Percentiles rank a stretch among this genome's conserved stretches.
These are phyloP conservation scores for Rhizopus sp. DNA, from an alignment of 371 early-diverging fungal species.

Conservation along the genomic window DNA sequence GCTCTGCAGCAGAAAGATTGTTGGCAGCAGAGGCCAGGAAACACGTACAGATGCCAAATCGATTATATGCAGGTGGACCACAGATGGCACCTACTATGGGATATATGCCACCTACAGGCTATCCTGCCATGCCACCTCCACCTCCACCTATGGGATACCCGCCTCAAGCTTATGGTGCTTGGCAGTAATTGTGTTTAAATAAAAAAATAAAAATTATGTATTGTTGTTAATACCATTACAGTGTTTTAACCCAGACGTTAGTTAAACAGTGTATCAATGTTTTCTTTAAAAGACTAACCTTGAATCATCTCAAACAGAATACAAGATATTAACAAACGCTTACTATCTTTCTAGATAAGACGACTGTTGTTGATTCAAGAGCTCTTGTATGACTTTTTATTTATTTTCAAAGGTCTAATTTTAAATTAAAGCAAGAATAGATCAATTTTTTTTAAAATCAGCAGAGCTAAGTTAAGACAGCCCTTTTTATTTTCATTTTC, in stretches of 20 bases:
- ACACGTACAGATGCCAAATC: constrained; percentile 69
- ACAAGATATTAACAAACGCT: no score
- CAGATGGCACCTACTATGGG: constrained; percentile 25
- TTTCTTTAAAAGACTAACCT: no score
- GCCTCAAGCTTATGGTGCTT: constrained; percentile 15
- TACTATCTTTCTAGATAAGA: no score
- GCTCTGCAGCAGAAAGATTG: constrained; percentile 95
- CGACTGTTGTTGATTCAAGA: no score
- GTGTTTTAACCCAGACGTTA: no score
- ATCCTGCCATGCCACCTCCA: constrained; percentile 21
- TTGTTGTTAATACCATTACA: background rate
- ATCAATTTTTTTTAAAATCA: no score
- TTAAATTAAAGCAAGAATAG: no score
- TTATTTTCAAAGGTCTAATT: no score
- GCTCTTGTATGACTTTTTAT: no score
- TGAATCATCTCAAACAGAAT: no score
- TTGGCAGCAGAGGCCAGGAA: constrained; percentile 92
- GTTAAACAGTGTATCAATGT: no score
- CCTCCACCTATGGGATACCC: constrained; percentile 25
- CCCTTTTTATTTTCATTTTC: background rate
- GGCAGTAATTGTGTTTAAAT: constrained; percentile 10
- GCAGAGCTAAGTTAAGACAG: no score
- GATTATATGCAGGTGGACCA: constrained; percentile 68
- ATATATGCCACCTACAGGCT: background rate
- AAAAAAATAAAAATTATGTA: constrained; percentile 1